phyloP scores from a whole-genome alignment of 176 grass and related monocot genomes.

The Oryza rufipogon region DNA sequence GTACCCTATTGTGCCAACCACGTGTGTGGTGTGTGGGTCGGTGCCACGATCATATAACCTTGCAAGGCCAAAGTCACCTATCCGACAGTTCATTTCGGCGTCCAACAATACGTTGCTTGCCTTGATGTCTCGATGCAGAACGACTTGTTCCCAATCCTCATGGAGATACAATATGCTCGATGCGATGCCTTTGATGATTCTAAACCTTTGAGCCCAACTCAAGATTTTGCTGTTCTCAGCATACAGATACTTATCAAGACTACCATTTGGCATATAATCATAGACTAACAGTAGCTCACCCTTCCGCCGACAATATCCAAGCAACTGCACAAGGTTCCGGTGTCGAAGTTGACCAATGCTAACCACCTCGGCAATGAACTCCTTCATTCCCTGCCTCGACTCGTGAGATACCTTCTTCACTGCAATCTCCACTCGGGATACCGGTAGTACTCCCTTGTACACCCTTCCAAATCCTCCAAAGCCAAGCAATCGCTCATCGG shows the following conservation, averaged over 20 bases:
- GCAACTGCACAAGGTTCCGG: too few species aligned
- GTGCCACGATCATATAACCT: conserved; percentile 54
- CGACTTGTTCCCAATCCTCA: conserved; percentile 48
- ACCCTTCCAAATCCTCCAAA: too few species aligned
- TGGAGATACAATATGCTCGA: conserved; percentile 51
- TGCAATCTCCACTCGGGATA: too few species aligned
- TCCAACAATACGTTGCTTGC: conserved; percentile 25
- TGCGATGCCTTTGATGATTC: conserved; percentile 45
- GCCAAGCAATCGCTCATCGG: too few species aligned
- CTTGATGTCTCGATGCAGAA: conserved; percentile 48
- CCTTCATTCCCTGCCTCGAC: too few species aligned
- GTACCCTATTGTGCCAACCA: conserved; percentile 54
- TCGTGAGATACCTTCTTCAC: too few species aligned
- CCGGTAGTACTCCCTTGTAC: too few species aligned
- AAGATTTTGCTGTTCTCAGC: background rate
- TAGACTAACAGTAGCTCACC: too few species aligned
- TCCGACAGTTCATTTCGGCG: conserved; percentile 35
- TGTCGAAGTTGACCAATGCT: too few species aligned
- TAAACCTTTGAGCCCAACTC: conserved; percentile 31
- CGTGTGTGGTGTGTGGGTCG: conserved; percentile 43
- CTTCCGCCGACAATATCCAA: too few species aligned
- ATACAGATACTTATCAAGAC: conserved; percentile 39
- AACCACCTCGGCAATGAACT: too few species aligned
- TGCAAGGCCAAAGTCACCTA: conserved; percentile 58
- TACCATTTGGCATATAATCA: conserved; percentile 1